phyloP scores from a whole-genome alignment of 768 basidiomycete genomes.

The Trametopsis cervina region DNA sequence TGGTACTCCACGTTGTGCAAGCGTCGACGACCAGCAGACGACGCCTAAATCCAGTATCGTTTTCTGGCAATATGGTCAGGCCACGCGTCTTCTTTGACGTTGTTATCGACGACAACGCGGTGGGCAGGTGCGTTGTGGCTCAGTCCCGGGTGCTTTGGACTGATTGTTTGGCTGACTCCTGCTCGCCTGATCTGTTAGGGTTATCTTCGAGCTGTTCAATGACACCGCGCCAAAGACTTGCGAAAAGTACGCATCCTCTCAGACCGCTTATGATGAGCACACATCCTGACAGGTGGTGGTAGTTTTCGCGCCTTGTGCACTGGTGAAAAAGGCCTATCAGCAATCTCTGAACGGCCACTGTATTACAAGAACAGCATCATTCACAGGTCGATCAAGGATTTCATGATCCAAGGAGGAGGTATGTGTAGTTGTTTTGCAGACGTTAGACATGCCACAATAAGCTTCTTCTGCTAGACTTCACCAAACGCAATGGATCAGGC shows the following conservation, averaged over 20 bases:
- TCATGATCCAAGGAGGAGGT: constrained; percentile 83
- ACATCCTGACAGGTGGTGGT: constrained; percentile 3
- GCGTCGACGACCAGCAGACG: no score
- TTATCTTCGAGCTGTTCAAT: constrained; percentile 70
- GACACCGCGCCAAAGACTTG: constrained; percentile 68
- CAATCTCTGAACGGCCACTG: constrained; percentile 55
- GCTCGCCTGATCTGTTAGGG: constrained; percentile 29
- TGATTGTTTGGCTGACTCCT: not conserved
- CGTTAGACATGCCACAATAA: not conserved
- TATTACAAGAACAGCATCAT: constrained; percentile 78
- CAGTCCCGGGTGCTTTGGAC: no score
- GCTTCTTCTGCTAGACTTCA: constrained; percentile 50
- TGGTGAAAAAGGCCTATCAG: constrained; percentile 74
- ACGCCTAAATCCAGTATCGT: no score
- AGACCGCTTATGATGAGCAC: constrained; percentile 1
- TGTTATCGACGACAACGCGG: constrained; percentile 37
- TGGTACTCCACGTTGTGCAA: no score
- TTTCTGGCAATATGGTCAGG: constrained; percentile 33
- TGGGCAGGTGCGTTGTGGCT: constrained; percentile 55
- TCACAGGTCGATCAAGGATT: constrained; percentile 72
- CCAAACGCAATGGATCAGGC: constrained; percentile 70
- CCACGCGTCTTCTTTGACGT: constrained; percentile 70
- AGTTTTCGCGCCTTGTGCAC: constrained; percentile 87
- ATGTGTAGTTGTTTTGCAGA: constrained; percentile 16
- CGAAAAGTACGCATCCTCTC: constrained; percentile 56